Conservation (phyloP, 495 filamentous ascomycete genomes). For the Penicillium canescens region DNA sequence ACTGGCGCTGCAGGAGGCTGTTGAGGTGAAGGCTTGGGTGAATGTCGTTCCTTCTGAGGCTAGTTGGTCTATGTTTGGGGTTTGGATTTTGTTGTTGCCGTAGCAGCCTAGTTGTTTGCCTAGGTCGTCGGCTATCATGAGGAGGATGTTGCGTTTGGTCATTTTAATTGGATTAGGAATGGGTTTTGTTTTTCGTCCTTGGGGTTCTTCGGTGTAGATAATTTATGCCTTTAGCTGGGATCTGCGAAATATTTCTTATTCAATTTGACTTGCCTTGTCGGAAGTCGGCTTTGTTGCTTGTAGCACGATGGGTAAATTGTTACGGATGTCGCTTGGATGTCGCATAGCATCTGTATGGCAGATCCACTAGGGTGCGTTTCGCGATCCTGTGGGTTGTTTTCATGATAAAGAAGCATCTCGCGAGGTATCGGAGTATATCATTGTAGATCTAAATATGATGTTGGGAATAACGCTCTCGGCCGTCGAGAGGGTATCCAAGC, state of each 20-base stretch:
- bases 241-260: slow-evolving; percentile 2
- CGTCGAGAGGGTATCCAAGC: too few species aligned
- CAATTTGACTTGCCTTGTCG: not conserved
- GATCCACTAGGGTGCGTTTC: not conserved
- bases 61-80: slow-evolving; percentile 41
- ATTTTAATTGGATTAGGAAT: slow-evolving; percentile 2
- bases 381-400: not conserved
- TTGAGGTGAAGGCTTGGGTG: slow-evolving; percentile 42
- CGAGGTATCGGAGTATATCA: too few species aligned
- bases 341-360: too few species aligned
- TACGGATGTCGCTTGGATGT: slow-evolving; percentile 5
- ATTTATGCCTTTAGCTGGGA: not conserved
- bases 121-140: slow-evolving; percentile 46
- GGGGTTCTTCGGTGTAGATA: too few species aligned
- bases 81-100: slow-evolving; percentile 30
- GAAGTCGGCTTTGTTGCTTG: slow-evolving; percentile 5
- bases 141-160: slow-evolving; percentile 34
- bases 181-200: not conserved
- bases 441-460: too few species aligned
- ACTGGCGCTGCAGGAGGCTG: slow-evolving; percentile 46
- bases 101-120: slow-evolving; percentile 43
- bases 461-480: too few species aligned
- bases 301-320: too few species aligned
- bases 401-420: not conserved
- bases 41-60: slow-evolving; percentile 37